Conservation (phyloP, 495 filamentous ascomycete genomes). For the Hypoxylon lienhwacheense region DNA sequence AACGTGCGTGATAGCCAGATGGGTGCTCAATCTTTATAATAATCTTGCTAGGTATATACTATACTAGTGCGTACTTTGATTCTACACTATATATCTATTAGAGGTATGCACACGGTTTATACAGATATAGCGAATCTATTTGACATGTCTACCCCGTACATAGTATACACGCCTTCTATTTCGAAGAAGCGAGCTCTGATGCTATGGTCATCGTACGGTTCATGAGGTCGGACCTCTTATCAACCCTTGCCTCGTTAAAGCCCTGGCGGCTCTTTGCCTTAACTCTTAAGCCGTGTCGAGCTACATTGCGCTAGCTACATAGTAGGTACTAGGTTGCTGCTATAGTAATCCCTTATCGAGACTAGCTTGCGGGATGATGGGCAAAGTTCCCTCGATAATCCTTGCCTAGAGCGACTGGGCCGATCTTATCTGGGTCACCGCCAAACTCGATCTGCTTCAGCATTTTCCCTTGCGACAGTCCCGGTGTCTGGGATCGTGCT, state of each 20-base stretch:
- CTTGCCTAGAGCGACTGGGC: slow-evolving; percentile 12
- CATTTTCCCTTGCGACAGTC: slow-evolving; percentile 29
- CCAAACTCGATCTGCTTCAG: slow-evolving; percentile 32
- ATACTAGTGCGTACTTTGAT: too few relatives aligned
- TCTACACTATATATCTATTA: too few relatives aligned
- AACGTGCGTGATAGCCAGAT: slow-evolving; percentile 13
- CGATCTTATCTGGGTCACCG: slow-evolving; percentile 22
- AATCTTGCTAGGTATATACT: too few relatives aligned
- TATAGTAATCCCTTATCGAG: slow-evolving; percentile 21
- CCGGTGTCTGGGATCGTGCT: slow-evolving; percentile 23
- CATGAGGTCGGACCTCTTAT: slow-evolving; percentile 24
- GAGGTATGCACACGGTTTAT: too few relatives aligned
- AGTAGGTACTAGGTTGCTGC: too few relatives aligned
- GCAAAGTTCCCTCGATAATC: too few relatives aligned
- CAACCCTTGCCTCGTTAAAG: not conserved
- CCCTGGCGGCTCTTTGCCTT: slow-evolving; percentile 15
- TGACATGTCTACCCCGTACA: too few relatives aligned
- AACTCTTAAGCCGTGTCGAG: slow-evolving; percentile 3
- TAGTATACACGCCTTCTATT: too few relatives aligned
- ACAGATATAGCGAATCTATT: too few relatives aligned
- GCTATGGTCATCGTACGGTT: too few relatives aligned
- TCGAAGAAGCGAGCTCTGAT: too few relatives aligned
- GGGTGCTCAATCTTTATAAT: not conserved
- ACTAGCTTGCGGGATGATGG: slow-evolving; percentile 24
- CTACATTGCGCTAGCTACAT: too few relatives aligned